Evolutionary conservation across 2,329 filamentous ascomycete genomes (phyloP).

Genomic region (Gremmenia infestans): DNA sequence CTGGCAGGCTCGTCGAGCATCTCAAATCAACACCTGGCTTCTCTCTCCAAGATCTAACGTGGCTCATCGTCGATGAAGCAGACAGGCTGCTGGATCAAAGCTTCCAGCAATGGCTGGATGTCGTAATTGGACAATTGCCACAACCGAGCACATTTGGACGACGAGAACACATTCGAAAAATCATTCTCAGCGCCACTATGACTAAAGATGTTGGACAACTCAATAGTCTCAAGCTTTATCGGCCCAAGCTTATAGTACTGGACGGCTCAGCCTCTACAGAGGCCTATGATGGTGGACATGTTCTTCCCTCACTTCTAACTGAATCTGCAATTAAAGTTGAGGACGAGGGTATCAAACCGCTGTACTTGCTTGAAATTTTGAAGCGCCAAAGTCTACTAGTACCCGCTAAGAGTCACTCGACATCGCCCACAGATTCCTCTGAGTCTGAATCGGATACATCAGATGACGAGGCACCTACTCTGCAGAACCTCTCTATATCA

Average conservation of each 20-base stretch:
- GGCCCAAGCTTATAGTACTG: constrained; percentile 72
- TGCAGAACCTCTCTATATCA: not conserved
- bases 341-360: constrained; percentile 67
- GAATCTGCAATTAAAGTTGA: constrained; percentile 66
- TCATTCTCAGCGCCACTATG: constrained; percentile 89
- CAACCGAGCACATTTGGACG: constrained; percentile 9
- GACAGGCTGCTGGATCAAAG: constrained; percentile 87
- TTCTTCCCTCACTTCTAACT: constrained; percentile 57
- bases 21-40: constrained; percentile 81
- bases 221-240: constrained; percentile 63
- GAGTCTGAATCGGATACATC: constrained; percentile 12
- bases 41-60: constrained; percentile 69
- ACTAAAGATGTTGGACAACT: constrained; percentile 80
- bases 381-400: constrained; percentile 46
- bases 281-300: constrained; percentile 37
- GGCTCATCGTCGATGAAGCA: constrained; percentile 90
- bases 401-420: constrained; percentile 10
- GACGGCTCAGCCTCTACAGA: constrained; percentile 42
- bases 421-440: constrained; percentile 24
- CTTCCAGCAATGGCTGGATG: constrained; percentile 83
- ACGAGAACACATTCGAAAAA: constrained; percentile 57
- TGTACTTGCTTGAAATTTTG: constrained; percentile 79
- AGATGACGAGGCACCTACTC: constrained; percentile 5
- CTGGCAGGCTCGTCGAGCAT: constrained; percentile 88
- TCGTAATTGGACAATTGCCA: constrained; percentile 57